Evolutionary conservation across 1,284 basidiomycete species (phyloP), one percentile per base, ranked within the genome.

Genomic region (Somion occarium): DNA sequence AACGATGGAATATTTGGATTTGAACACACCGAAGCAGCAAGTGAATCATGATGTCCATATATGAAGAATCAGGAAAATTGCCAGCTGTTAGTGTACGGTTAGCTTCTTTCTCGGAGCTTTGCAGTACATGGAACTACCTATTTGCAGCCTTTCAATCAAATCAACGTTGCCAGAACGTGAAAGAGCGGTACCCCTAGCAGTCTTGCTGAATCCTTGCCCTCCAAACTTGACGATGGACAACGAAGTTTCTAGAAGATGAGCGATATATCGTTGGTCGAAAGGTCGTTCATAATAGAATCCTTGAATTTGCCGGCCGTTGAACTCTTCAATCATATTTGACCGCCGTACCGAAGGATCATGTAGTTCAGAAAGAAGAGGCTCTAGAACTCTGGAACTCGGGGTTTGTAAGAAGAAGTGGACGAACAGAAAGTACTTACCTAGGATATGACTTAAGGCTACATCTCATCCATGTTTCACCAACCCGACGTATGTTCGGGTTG

Each of bases 391-490:
- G 61, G 52, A 37, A 39, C 25, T 56, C 53, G 41, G 55, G 50
- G 48, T 53, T 47, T 49, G 48, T 46, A 23, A 50, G 46, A 42
- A 2, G 24, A 49, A 41, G 30, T 38, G 27, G 23, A 51, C 22
- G 26, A 48, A 44, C n/a, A 30, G 26, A 38, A 12, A 26, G 25
- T 22, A 52, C 74, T 48, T 66, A 93, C 92, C 93, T 80, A 52
- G 91, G 73, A 66, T 94, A 95, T 1, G 92, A 94, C 62, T 86
- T 88, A n/a, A 96, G 74, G 62, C 86, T 93, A 62, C 90, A 93
- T 25, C 93, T 80, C 88, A 98, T 93, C 94, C 94, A 98, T 0
- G 93, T 93, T 66, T 97, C 94, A 4, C 89, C 90, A 34, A 89
- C 75, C 5, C 92, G 79, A 25, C 87, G 83, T 15, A 88, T 67